phyloP scores from a whole-genome alignment of 352 stramenopile species.

The Thalassiosira mediterranea region DNA sequence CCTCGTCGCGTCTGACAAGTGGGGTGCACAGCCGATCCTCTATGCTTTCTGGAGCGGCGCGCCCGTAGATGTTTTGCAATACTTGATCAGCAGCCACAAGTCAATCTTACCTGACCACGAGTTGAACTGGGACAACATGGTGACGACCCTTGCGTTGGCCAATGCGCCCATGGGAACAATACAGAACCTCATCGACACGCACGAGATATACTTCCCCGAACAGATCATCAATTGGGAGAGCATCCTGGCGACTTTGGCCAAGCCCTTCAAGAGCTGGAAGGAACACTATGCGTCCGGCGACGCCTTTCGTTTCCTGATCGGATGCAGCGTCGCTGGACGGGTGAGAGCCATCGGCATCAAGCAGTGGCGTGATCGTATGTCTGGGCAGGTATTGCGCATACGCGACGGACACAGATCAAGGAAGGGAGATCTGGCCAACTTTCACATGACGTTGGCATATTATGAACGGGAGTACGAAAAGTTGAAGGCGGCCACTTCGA shows the following conservation, averaged over 20 bases:
- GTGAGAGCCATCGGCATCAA: background rate
- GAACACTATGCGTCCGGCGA: background rate
- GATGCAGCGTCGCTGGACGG: background rate
- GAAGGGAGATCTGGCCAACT: background rate
- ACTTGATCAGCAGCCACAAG: conserved; percentile 9
- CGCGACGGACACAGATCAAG: no score
- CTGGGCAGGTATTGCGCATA: no score
- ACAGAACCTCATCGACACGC: background rate
- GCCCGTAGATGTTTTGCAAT: conserved; percentile 14
- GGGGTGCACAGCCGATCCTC: conserved; percentile 18
- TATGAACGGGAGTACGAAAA: background rate
- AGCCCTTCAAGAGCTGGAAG: background rate
- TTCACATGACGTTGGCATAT: background rate
- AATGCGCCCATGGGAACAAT: background rate
- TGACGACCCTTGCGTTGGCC: background rate
- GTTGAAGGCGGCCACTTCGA: background rate
- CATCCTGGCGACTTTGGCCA: background rate
- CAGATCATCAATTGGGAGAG: background rate
- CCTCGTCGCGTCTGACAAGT: conserved; percentile 25
- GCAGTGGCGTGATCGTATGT: background rate
- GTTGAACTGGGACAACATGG: conserved; percentile 9
- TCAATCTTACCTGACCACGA: background rate
- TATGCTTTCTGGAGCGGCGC: conserved; percentile 26
- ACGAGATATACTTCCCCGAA: background rate
- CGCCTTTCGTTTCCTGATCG: background rate